Evolutionary conservation across 768 basidiomycete genomes (phyloP).

Genomic region (Boletus rubropictus): DNA sequence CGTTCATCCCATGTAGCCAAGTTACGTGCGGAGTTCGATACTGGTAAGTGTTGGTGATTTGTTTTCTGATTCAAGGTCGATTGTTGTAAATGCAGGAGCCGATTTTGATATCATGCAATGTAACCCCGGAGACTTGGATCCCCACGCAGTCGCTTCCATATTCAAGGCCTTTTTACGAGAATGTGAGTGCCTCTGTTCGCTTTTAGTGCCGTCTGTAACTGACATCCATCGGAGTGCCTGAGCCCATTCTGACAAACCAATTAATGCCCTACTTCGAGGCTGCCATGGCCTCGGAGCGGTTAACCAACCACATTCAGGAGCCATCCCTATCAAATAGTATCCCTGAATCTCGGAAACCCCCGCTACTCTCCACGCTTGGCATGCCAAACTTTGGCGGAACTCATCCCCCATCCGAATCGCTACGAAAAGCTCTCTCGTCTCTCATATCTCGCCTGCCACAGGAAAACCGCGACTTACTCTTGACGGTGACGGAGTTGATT

Average conservation of each 20-base stretch:
- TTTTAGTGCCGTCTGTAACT: conserved; percentile 1
- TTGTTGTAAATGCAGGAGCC: conserved; percentile 46
- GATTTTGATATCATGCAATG: conserved; percentile 80
- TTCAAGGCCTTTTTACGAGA: conserved; percentile 93
- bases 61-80: conserved; percentile 4
- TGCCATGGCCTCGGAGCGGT: conserved; percentile 55
- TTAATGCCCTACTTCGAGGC: conserved; percentile 75
- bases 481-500: conserved; percentile 77
- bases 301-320: conserved; percentile 26
- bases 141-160: conserved; percentile 87
- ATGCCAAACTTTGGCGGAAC: conserved; percentile 61
- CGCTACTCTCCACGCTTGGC: conserved; percentile 73
- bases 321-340: conserved; percentile 33
- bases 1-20: conserved; percentile 74
- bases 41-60: conserved; percentile 39
- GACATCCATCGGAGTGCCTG: conserved; percentile 59
- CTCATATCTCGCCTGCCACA: conserved; percentile 65
- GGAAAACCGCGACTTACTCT: conserved; percentile 80
- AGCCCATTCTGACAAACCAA: conserved; percentile 71
- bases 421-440: conserved; percentile 53
- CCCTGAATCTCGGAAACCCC: conserved; percentile 59
- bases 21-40: conserved; percentile 77
- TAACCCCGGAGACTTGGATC: conserved; percentile 83
- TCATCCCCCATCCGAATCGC: conserved; percentile 54
- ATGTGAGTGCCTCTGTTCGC: conserved; percentile 48